A percentile compares a stretch with the other conserved stretches of the same genome.
Evolutionary conservation across 1,284 basidiomycete species (phyloP).

Genomic region (Ceratobasidium sp.): DNA sequence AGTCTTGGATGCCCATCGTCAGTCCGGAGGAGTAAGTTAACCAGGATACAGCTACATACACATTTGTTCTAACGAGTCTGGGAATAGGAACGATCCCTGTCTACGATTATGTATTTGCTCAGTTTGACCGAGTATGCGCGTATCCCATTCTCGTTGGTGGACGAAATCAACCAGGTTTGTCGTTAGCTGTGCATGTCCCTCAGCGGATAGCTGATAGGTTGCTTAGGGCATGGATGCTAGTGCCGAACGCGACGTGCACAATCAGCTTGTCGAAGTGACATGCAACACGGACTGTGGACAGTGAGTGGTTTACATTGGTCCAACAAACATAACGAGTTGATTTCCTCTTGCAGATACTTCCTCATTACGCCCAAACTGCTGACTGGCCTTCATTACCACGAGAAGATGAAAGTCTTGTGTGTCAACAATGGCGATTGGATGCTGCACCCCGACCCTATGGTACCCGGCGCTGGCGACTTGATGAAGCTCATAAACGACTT

Average conservation of each 20-base stretch:
- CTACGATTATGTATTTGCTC: conserved; percentile 97
- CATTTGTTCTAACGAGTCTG: conserved; percentile 30
- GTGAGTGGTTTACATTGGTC: conserved; percentile 50
- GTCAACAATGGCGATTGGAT: conserved; percentile 93
- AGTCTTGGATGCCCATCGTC: conserved; percentile 84
- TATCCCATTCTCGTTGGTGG: conserved; percentile 93
- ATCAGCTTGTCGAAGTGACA: conserved; percentile 93
- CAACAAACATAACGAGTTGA: neutral
- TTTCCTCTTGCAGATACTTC: conserved; percentile 70
- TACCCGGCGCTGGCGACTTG: conserved; percentile 32
- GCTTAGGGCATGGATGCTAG: conserved; percentile 92
- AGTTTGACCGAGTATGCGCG: conserved; percentile 90
- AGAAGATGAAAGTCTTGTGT: conserved; percentile 91
- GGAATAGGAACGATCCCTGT: conserved; percentile 89
- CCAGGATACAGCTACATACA: no score
- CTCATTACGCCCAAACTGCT: conserved; percentile 98
- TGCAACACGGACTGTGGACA: conserved; percentile 89
- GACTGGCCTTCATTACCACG: conserved; percentile 86
- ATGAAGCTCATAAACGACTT: conserved; percentile 39
- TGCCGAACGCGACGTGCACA: conserved; percentile 93
- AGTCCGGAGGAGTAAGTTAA: conserved; percentile 96
- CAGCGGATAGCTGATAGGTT: conserved; percentile 38
- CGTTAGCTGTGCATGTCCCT: neutral
- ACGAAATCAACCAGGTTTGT: conserved; percentile 92
- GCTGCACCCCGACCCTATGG: conserved; percentile 20